A percentile compares a stretch with the other conserved stretches of the same genome.
Evolutionary conservation across 2,329 filamentous ascomycete genomes (phyloP).

Genomic region (Colletotrichum melonis): DNA sequence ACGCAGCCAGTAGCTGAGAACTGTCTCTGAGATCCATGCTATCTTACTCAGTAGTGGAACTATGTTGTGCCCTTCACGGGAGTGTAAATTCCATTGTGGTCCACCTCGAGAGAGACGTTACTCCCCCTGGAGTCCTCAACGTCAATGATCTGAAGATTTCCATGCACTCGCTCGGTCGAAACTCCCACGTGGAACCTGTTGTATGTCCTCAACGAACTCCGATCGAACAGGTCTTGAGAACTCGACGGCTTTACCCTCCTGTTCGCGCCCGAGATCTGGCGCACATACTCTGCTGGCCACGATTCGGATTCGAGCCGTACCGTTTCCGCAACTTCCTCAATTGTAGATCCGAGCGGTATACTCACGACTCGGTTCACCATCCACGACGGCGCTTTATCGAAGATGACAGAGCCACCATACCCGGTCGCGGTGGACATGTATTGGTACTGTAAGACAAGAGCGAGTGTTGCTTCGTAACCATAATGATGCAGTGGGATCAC

Average conservation of each 20-base stretch:
- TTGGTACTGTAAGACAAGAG: constrained; percentile 11
- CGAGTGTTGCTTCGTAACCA: not conserved
- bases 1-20: too few relatives aligned
- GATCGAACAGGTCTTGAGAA: accelerated
- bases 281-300: not conserved
- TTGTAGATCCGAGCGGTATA: not conserved
- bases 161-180: not conserved
- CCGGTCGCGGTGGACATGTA: not conserved
- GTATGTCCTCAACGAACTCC: not conserved
- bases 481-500: not conserved
- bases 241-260: not conserved
- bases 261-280: not conserved
- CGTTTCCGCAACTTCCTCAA: not conserved
- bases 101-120: not conserved
- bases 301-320: not conserved
- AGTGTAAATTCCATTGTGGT: not conserved
- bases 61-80: not conserved
- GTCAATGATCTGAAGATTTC: not conserved
- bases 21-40: too few relatives aligned
- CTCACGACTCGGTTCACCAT: constrained; percentile 5
- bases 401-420: not conserved
- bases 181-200: not conserved
- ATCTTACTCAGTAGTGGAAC: not conserved
- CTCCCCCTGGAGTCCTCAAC: not conserved
- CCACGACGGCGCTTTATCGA: not conserved